Evolutionary conservation across 2,329 filamentous ascomycete species (phyloP).

Genomic region (Cytospora paraplurivora): DNA sequence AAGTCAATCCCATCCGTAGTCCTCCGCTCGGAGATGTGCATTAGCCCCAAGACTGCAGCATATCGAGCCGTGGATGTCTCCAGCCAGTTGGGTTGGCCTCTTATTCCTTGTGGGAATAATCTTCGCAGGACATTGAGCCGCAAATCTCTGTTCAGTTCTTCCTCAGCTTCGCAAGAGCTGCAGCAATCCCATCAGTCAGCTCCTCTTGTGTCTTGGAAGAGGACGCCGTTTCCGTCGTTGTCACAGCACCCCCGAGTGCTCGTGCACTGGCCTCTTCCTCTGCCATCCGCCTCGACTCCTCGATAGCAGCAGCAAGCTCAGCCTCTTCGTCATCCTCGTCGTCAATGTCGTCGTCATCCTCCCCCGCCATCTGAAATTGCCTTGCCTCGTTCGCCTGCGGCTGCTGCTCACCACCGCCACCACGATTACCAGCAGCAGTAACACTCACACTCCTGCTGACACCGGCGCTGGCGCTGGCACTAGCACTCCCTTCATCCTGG

Average conservation of each 20-base stretch:
- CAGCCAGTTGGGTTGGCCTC: background rate
- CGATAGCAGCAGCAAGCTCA: constrained; percentile 50
- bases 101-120: background rate
- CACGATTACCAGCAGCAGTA: constrained; percentile 36
- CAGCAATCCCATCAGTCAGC: constrained; percentile 60
- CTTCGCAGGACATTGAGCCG: background rate
- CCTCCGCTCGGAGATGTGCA: background rate
- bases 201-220: constrained; percentile 42
- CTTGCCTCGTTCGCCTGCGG: constrained; percentile 30
- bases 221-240: constrained; percentile 24
- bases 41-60: background rate
- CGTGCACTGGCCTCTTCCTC: constrained; percentile 35
- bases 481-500: constrained; percentile 39
- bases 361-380: constrained; percentile 41
- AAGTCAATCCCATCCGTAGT: background rate
- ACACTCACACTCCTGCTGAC: constrained; percentile 40
- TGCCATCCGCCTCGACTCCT: constrained; percentile 48
- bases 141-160: constrained; percentile 38
- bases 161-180: constrained; percentile 61
- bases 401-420: background rate
- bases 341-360: constrained; percentile 41
- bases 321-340: constrained; percentile 54
- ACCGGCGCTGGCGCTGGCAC: constrained; percentile 41
- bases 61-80: background rate
- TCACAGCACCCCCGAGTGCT: constrained; percentile 24